A percentile compares a stretch with the other conserved stretches of the same genome.
These are phyloP conservation scores for Prunus mira DNA, from an alignment of 306 rosid genomes.

Conservation along the genomic window DNA sequence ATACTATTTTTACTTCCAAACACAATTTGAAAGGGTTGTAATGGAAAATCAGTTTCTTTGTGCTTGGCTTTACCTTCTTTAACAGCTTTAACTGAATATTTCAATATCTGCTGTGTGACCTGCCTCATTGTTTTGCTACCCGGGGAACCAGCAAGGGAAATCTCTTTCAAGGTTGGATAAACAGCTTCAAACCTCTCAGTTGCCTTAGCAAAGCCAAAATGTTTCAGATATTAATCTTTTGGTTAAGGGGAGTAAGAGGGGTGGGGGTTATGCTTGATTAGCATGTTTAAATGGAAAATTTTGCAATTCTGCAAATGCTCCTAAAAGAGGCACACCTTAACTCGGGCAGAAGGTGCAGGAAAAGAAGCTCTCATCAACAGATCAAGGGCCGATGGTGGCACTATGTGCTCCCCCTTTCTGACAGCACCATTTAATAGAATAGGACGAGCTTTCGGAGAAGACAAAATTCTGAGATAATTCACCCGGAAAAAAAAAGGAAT, in stretches of 20 bases:
- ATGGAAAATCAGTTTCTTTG: background rate
- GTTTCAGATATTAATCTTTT: background rate
- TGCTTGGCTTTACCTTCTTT: slow-evolving; percentile 56
- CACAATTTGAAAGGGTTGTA: background rate
- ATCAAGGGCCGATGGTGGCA: slow-evolving; percentile 75
- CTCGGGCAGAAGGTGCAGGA: slow-evolving; percentile 64
- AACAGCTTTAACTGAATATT: slow-evolving; percentile 53
- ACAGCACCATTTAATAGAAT: slow-evolving; percentile 77
- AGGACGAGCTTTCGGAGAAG: slow-evolving; percentile 70
- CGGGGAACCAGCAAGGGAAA: slow-evolving; percentile 77
- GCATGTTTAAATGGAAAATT: slow-evolving; percentile 1
- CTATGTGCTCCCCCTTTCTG: slow-evolving; percentile 79
- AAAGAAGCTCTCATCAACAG: slow-evolving; percentile 61
- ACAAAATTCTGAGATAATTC: slow-evolving; percentile 29
- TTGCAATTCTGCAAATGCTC: slow-evolving; percentile 6
- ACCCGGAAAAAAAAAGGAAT: background rate
- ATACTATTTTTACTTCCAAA: background rate
- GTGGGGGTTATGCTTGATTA: background rate
- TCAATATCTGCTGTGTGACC: slow-evolving; percentile 64
- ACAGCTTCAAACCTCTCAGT: slow-evolving; percentile 86
- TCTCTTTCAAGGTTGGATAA: slow-evolving; percentile 72
- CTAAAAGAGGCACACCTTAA: slow-evolving; percentile 49
- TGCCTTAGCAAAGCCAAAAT: slow-evolving; percentile 49
- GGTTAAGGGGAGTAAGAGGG: background rate
- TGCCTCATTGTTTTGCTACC: slow-evolving; percentile 89